Evolutionary conservation across 805 yeast genomes (phyloP).

Genomic region (Yarrowia yakushimensis): DNA sequence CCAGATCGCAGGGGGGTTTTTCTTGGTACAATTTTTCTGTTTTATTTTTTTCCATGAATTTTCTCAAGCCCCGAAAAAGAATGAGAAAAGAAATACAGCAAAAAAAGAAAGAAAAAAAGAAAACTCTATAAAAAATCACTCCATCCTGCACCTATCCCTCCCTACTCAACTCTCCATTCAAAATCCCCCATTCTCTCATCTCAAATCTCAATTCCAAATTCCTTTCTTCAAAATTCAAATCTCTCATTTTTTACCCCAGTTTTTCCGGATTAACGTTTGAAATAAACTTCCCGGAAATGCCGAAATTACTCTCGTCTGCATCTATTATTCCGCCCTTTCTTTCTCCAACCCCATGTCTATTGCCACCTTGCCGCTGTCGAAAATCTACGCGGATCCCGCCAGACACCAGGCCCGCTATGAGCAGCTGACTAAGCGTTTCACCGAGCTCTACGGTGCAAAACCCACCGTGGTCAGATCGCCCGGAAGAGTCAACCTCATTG

Average conservation of each 20-base stretch:
- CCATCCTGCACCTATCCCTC: too few relatives aligned
- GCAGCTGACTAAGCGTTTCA: slow-evolving; percentile 28
- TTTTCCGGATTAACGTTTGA: background rate
- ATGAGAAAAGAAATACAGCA: too few relatives aligned
- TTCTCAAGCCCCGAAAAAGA: too few relatives aligned
- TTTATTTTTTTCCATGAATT: too few relatives aligned
- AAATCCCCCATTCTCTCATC: too few relatives aligned
- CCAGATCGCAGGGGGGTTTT: too few relatives aligned
- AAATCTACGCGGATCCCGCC: slow-evolving; percentile 29
- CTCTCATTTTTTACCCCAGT: slow-evolving; percentile 14
- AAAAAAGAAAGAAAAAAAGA: too few relatives aligned
- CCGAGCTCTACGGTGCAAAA: slow-evolving; percentile 25
- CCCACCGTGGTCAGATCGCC: slow-evolving; percentile 60
- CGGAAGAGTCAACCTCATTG: slow-evolving; percentile 72
- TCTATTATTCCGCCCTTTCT: background rate
- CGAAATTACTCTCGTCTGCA: background rate
- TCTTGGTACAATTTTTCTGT: too few relatives aligned
- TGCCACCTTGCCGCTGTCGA: background rate
- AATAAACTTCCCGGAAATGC: background rate
- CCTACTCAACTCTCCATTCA: too few relatives aligned
- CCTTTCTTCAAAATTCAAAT: too few relatives aligned
- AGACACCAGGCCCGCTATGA: slow-evolving; percentile 29
- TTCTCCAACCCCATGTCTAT: background rate
- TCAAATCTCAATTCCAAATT: too few relatives aligned
- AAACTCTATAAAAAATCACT: too few relatives aligned